Base-by-base conservation (phyloP, 768 basidiomycete genomes). In the Dendrothele bispora region DNA sequence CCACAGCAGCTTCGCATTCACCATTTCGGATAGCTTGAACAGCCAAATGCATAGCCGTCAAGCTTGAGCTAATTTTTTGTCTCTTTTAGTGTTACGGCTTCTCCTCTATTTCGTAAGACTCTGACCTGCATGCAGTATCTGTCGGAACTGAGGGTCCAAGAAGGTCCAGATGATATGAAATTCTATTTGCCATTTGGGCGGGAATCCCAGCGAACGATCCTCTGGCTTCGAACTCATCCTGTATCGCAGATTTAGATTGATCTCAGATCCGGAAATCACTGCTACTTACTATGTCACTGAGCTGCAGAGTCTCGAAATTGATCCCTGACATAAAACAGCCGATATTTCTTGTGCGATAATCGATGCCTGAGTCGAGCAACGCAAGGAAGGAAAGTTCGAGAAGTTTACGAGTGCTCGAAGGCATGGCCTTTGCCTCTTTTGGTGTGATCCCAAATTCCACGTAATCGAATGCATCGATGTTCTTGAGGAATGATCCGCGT, bases 81-180 rank as follows among this genome's bases (percentile, higher is more conserved):
- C 18, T 21, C n/a, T 10, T 28, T n/a, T 17, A 25, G 56, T 25
- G 15, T 39, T 48, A 30, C 54, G 36, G 14, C 58, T 49, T 39
- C 63, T 57, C 18, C 48, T 48, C 7, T 39, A 39, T 34, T 51
- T 54, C 3, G 56, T 61, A 4, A 67, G n/a, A n/a, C n/a, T n/a
- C n/a, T n/a, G n/a, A n/a, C n/a, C 73, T 77, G 52, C 79, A 80
- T 3, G 75, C 75, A 0, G 74, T 76, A 51, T 80, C 78, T 0
- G 71, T 54, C 7, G 76, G 72, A 29, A 79, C 50, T 3, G 79
- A 80, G 8, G 78, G 79, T 8, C 78, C 77, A 4, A 55, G 44
- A 11, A 70, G 51, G 48, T 72, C 68, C 14, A 74, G 55, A 46
- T 69, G 65, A 52, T 74, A 71, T 1, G 74, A 73, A 24, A 75